Evolutionary conservation across 1,284 basidiomycete genomes (phyloP).

Genomic region (Cutaneotrichosporon cutaneum): DNA sequence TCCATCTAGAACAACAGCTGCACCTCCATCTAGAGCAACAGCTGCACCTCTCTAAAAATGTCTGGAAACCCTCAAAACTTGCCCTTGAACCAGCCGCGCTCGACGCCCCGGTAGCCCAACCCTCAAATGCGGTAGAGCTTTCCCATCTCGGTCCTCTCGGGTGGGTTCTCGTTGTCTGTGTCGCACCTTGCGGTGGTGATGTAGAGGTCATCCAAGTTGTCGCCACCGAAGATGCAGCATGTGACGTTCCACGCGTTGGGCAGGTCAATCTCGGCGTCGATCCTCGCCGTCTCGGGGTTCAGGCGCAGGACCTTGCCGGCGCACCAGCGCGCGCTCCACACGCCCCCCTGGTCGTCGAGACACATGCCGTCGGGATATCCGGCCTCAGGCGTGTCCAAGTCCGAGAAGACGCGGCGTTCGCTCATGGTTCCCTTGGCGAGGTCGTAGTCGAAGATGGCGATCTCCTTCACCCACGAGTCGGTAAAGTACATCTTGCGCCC

Average conservation of each 20-base stretch:
- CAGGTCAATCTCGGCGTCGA: conserved; percentile 24
- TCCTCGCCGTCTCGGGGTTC: conserved; percentile 16
- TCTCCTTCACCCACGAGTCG: conserved; percentile 29
- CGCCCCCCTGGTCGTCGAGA: conserved; percentile 23
- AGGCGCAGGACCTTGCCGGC: conserved; percentile 28
- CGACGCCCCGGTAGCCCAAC: conserved; percentile 30
- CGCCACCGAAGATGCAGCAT: conserved; percentile 36
- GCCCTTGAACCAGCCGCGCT: conserved; percentile 29
- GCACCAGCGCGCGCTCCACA: conserved; percentile 31
- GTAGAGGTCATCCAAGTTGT: conserved; percentile 31
- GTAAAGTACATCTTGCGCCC: conserved; percentile 31
- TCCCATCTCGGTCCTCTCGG: conserved; percentile 26
- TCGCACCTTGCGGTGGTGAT: conserved; percentile 31
- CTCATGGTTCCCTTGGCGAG: conserved; percentile 19
- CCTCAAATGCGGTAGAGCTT: conserved; percentile 30
- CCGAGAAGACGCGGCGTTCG: conserved; percentile 23
- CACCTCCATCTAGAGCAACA: too few species aligned
- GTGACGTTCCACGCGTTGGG: conserved; percentile 30
- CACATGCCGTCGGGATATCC: conserved; percentile 31
- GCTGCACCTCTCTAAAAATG: not conserved
- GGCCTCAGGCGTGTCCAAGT: not conserved
- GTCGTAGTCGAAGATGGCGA: conserved; percentile 29
- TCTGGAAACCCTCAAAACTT: not conserved
- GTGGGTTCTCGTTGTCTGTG: conserved; percentile 16
- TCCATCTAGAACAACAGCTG: too few species aligned